Conservation (phyloP, 306 rosid species). For the Sicyos edulis region DNA sequence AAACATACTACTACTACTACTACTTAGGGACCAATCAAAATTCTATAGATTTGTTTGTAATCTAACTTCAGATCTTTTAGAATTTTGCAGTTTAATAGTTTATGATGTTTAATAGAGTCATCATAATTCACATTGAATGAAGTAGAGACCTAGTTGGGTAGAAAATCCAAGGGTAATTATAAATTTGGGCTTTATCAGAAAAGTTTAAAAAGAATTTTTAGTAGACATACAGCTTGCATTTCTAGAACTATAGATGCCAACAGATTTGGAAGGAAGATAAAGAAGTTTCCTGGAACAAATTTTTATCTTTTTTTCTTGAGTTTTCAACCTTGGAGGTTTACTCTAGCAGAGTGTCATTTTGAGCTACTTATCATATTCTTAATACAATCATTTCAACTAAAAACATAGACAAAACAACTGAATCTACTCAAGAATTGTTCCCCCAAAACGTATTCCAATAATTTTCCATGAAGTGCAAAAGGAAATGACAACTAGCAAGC, state of each 20-base stretch:
- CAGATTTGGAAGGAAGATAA: background rate
- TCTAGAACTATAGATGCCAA: background rate
- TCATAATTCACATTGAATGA: background rate
- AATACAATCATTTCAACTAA: background rate
- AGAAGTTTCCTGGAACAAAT: background rate
- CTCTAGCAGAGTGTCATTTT: background rate
- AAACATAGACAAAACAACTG: background rate
- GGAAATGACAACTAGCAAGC: no score
- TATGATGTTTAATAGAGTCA: background rate
- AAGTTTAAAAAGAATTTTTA: background rate
- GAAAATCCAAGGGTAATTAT: conserved; percentile 1
- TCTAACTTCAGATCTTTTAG: background rate
- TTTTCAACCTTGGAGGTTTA: background rate
- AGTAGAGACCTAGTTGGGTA: background rate
- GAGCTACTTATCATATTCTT: background rate
- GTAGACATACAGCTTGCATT: background rate
- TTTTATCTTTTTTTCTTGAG: background rate
- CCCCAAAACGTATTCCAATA: background rate
- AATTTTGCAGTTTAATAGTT: background rate
- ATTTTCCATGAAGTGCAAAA: no score
- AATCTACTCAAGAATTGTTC: background rate
- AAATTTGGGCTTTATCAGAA: background rate
- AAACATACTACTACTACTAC: background rate
- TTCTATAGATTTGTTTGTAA: background rate
- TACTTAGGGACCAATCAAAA: background rate